Conservation (phyloP, 2,329 filamentous ascomycete genomes). For the Phyllosticta citriasiana region DNA sequence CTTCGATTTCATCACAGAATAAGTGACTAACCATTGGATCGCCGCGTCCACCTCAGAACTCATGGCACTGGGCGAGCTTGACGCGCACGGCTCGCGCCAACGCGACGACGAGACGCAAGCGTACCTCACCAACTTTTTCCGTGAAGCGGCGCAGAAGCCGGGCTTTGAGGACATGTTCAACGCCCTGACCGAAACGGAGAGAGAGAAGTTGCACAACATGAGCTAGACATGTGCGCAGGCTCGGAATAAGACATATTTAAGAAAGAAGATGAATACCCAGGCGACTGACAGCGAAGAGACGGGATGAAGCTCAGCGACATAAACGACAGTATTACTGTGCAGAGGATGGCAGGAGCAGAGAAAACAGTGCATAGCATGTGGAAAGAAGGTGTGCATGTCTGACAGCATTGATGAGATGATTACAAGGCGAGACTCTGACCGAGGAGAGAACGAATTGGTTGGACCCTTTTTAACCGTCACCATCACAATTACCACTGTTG, state of each 20-base stretch:
- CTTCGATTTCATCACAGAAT: not conserved
- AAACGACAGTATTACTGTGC: not conserved
- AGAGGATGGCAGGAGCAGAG: not conserved
- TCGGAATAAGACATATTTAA: not conserved
- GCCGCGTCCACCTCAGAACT: slow-evolving; percentile 47
- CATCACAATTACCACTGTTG: too few species aligned
- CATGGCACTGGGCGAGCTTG: slow-evolving; percentile 61
- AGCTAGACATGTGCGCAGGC: not conserved
- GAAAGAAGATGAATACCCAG: not conserved
- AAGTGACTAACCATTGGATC: not conserved
- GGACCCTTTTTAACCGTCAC: too few species aligned
- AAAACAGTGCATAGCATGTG: not conserved
- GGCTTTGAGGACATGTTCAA: slow-evolving; percentile 47
- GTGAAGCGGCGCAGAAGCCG: slow-evolving; percentile 40
- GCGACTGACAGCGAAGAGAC: not conserved
- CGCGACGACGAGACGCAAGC: slow-evolving; percentile 85
- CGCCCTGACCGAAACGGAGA: slow-evolving; percentile 44
- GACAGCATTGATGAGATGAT: not conserved
- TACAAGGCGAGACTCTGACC: not conserved
- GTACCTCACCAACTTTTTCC: slow-evolving; percentile 77
- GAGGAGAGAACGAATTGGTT: not conserved
- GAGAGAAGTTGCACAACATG: slow-evolving; percentile 38
- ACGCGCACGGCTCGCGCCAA: slow-evolving; percentile 45
- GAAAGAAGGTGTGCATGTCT: not conserved
- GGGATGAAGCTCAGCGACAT: not conserved